A percentile compares a stretch with the other conserved stretches of the same genome.
These are phyloP conservation scores for Apiospora phragmitis DNA, from an alignment of 2,329 filamentous ascomycete species.

Conservation along the genomic window DNA sequence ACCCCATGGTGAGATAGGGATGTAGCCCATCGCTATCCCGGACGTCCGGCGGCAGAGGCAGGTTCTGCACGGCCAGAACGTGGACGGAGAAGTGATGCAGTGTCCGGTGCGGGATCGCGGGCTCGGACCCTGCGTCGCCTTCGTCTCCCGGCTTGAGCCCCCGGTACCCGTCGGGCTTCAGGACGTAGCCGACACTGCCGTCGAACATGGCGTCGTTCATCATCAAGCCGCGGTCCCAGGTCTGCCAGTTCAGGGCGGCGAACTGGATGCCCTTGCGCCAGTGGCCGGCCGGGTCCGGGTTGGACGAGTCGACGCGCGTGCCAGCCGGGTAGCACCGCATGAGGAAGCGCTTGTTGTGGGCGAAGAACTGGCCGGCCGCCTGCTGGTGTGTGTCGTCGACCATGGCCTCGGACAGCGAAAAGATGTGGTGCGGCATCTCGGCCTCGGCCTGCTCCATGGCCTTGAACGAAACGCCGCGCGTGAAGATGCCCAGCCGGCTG, in stretches of 20 bases:
- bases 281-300: slow-evolving; percentile 79
- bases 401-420: slow-evolving; percentile 63
- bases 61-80: slow-evolving; percentile 64
- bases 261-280: slow-evolving; percentile 90
- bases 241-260: slow-evolving; percentile 92
- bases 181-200: slow-evolving; percentile 77
- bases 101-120: slow-evolving; percentile 36
- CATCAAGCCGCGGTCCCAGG: slow-evolving; percentile 90
- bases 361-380: slow-evolving; percentile 58
- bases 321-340: slow-evolving; percentile 92
- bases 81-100: background rate
- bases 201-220: slow-evolving; percentile 90
- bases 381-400: slow-evolving; percentile 62
- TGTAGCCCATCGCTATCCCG: slow-evolving; percentile 53
- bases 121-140: slow-evolving; percentile 18
- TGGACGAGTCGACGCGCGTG: slow-evolving; percentile 78
- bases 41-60: slow-evolving; percentile 60
- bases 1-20: slow-evolving; percentile 79
- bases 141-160: slow-evolving; percentile 23
- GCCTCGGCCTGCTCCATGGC: slow-evolving; percentile 73
- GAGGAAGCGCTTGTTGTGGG: slow-evolving; percentile 77
- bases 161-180: slow-evolving; percentile 53
- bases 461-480: slow-evolving; percentile 79
- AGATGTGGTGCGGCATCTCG: slow-evolving; percentile 66
- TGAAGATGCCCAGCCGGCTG: slow-evolving; percentile 78